phyloP scores from a whole-genome alignment of 805 yeast species.

The Wickerhamia fluorescens region DNA sequence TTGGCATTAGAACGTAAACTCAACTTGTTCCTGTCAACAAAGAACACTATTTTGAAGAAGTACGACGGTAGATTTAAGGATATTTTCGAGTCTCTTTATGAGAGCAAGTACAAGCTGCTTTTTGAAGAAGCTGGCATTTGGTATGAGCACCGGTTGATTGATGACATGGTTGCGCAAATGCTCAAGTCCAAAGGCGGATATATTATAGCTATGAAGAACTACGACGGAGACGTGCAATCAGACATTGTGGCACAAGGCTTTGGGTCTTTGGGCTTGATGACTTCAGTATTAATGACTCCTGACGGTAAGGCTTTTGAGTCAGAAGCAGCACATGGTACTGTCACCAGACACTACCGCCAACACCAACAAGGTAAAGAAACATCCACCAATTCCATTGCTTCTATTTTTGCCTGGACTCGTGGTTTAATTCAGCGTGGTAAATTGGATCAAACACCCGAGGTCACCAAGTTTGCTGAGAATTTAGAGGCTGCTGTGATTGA shows the following conservation, averaged over 20 bases:
- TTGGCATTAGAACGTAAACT: slow-evolving; percentile 59
- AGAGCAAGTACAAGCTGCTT: slow-evolving; percentile 44
- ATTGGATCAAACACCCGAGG: slow-evolving; percentile 65
- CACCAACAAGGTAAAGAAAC: slow-evolving; percentile 78
- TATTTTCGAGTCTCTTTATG: slow-evolving; percentile 64
- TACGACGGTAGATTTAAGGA: slow-evolving; percentile 82
- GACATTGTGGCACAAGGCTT: slow-evolving; percentile 86
- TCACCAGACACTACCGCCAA: slow-evolving; percentile 79
- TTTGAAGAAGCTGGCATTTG: slow-evolving; percentile 58
- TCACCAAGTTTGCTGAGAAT: slow-evolving; percentile 55
- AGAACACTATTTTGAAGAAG: slow-evolving; percentile 74
- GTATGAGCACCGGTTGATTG: slow-evolving; percentile 78
- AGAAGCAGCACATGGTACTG: slow-evolving; percentile 87
- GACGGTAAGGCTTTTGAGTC: slow-evolving; percentile 83
- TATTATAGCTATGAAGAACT: slow-evolving; percentile 74
- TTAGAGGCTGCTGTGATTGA: slow-evolving; percentile 65
- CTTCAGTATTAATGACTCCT: slow-evolving; percentile 75
- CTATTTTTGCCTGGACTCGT: slow-evolving; percentile 83
- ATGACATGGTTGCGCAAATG: slow-evolving; percentile 89
- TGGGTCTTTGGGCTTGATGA: slow-evolving; percentile 79
- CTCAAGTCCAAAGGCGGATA: slow-evolving; percentile 78
- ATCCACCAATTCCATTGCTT: slow-evolving; percentile 79
- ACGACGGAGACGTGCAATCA: slow-evolving; percentile 82
- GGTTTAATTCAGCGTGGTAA: slow-evolving; percentile 78
- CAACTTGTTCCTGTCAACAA: slow-evolving; percentile 65